These are phyloP conservation scores for Fusarium staphyleae DNA, from an alignment of 2,329 filamentous ascomycete genomes.

Conservation along the genomic window DNA sequence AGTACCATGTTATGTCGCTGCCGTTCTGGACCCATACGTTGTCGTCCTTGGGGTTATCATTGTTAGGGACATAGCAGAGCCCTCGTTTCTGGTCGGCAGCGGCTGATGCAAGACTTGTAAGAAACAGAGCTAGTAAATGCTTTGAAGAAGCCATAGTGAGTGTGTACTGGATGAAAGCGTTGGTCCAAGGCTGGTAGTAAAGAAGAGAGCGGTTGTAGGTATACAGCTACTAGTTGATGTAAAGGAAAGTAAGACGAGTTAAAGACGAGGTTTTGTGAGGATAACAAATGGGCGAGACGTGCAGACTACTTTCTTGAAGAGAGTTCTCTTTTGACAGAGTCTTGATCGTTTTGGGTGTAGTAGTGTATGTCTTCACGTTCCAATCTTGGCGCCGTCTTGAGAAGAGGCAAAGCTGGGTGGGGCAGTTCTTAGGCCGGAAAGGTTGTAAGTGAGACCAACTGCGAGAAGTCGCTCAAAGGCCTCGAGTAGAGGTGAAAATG, in stretches of 20 bases:
- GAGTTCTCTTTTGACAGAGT: too few species aligned
- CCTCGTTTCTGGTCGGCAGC: conserved; percentile 67
- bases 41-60: conserved; percentile 66
- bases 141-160: conserved; percentile 18
- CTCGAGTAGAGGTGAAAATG: background rate
- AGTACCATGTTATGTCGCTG: conserved; percentile 80
- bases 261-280: background rate
- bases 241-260: background rate
- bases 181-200: background rate
- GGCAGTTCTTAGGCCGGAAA: background rate
- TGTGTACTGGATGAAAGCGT: background rate
- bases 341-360: conserved; percentile 1
- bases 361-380: background rate
- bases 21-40: conserved; percentile 65
- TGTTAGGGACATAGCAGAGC: conserved; percentile 70
- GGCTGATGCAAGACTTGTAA: conserved; percentile 39
- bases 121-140: conserved; percentile 27
- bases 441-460: background rate
- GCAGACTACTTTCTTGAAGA: background rate
- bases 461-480: background rate
- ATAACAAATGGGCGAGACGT: background rate
- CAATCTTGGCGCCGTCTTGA: background rate
- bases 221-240: background rate
- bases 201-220: background rate
- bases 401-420: conserved; percentile 3